Base-by-base conservation (phyloP, 371 early-diverging fungal genomes). In the Phascolomyces articulosus region DNA sequence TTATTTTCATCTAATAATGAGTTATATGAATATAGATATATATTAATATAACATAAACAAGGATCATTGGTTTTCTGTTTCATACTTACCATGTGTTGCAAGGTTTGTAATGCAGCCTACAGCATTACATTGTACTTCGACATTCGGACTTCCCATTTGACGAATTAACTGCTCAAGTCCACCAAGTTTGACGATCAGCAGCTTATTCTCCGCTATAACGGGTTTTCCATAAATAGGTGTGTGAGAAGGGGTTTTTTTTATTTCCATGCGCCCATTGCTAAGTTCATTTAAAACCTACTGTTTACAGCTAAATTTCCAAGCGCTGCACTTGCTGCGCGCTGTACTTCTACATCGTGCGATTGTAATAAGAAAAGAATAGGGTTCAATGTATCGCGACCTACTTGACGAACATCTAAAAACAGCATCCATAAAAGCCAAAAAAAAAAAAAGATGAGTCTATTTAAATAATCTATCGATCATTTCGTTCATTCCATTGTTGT, bases 61-160 rank as follows among this genome's bases (percentile, higher is more conserved):
- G n/a, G n/a, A n/a, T n/a, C n/a, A n/a, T n/a, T n/a, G n/a, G n/a
- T n/a, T n/a, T n/a, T n/a, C n/a, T n/a, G 24, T 8, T 27, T 13
- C 24, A 9, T 55, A 13, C 69, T 64, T 84, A 90, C 91, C 91
- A 75, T 90, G 89, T 11, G 95, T 95, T 4, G 95, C 95, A 60
- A 96, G 84, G 67, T 96, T 96, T 1, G 97, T 96, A 63, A 96
- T 94, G 82, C 96, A 96, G 6, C 97, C 97, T 24, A 95, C 96
- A n/a, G 96, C 95, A 75, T 96, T 96, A 70, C 95, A 94, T 73
- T 95, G 95, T 9, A 96, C 95, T 69, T 96, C 96, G 24, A 91
- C 89, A 69, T 93, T 93, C 8, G 90, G 88, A 20, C 91, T 90
- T 40, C 90, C 84, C 94, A 95, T 94, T 73, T 94, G 93, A 60